Evolutionary conservation across 345 rosid genomes (phyloP).

Genomic region (Arabidopsis thaliana): DNA sequence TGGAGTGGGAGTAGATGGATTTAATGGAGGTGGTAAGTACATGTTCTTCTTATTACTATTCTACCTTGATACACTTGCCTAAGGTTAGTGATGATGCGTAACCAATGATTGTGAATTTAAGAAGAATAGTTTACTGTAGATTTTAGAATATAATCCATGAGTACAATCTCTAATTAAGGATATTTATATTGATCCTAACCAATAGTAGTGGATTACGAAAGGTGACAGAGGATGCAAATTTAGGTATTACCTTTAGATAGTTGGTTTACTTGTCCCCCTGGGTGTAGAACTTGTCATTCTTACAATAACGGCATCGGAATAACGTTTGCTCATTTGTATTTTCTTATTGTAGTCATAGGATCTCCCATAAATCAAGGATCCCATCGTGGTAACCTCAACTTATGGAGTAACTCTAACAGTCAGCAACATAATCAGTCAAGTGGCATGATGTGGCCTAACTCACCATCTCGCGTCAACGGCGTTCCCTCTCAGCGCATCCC

Average conservation of each 20-base stretch:
- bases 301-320: not conserved
- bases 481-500: constrained; percentile 56
- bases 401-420: constrained; percentile 70
- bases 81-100: not conserved
- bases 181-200: not conserved
- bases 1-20: constrained; percentile 58
- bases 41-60: not conserved
- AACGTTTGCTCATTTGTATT: constrained; percentile 1
- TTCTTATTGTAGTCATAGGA: constrained; percentile 37
- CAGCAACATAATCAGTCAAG: constrained; percentile 69
- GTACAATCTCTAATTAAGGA: not conserved
- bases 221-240: not conserved
- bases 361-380: constrained; percentile 75
- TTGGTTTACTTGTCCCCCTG: not conserved
- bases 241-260: not conserved
- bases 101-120: not conserved
- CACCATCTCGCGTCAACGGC: constrained; percentile 61
- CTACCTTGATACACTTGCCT: constrained; percentile 17
- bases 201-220: not conserved
- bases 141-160: not conserved
- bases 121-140: not conserved
- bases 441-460: constrained; percentile 79
- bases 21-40: constrained; percentile 44
- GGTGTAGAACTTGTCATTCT: not conserved
- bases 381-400: constrained; percentile 57